phyloP scores from a whole-genome alignment of 805 yeast species.

The Candida methanosorbosa region DNA sequence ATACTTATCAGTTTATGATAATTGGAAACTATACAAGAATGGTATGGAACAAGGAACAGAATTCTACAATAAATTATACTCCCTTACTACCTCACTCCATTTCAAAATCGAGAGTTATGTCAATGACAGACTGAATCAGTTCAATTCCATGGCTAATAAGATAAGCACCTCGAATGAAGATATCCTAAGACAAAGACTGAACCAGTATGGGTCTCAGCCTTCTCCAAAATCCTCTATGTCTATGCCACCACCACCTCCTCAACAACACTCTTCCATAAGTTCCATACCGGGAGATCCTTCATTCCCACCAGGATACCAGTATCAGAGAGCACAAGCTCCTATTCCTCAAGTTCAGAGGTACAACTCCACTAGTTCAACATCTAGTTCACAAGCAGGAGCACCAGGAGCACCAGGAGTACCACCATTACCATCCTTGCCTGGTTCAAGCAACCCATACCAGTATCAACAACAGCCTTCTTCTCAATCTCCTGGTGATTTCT shows the following conservation, averaged over 20 bases:
- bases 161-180: constrained; percentile 12
- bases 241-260: constrained; percentile 6
- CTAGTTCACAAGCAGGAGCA: no score
- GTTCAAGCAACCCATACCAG: background rate
- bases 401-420: no score
- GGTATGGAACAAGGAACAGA: constrained; percentile 56
- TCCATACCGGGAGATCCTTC: background rate
- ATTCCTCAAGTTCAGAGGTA: no score
- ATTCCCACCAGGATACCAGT: background rate
- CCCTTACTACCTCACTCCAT: constrained; percentile 23
- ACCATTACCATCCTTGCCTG: constrained; percentile 20
- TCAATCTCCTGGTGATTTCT: constrained; percentile 28
- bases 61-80: constrained; percentile 49
- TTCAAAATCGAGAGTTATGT: constrained; percentile 17
- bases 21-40: constrained; percentile 47
- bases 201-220: constrained; percentile 8
- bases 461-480: constrained; percentile 10
- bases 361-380: background rate
- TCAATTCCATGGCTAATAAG: constrained; percentile 7
- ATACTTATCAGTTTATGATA: constrained; percentile 39
- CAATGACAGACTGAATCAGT: constrained; percentile 21
- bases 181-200: constrained; percentile 10
- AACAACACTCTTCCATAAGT: constrained; percentile 2
- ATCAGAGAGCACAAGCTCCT: background rate
- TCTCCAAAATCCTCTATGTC: constrained; percentile 2